These are phyloP conservation scores for Avena sativa DNA, from an alignment of 176 grass and related monocot species.

Conservation along the genomic window DNA sequence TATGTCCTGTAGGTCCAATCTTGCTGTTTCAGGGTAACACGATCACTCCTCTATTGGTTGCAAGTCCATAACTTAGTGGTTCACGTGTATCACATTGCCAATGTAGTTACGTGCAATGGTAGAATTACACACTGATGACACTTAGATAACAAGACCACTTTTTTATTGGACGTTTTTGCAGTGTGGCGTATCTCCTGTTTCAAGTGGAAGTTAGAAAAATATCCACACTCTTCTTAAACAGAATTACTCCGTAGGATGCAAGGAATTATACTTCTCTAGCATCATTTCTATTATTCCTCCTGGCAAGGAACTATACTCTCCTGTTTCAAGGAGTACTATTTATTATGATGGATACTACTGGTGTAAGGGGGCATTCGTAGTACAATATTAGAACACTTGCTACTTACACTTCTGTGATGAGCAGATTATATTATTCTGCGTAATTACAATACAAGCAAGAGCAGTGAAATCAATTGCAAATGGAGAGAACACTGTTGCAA, in stretches of 20 bases:
- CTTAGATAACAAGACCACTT: neutral
- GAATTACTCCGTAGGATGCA: neutral
- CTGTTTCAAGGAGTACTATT: neutral
- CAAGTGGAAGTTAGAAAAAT: neutral
- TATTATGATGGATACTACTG: constrained; percentile 15
- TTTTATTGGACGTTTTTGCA: neutral
- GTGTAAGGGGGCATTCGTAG: constrained; percentile 16
- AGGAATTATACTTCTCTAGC: neutral
- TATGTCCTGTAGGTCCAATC: constrained; percentile 3
- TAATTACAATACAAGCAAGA: constrained; percentile 13
- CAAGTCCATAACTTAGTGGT: neutral
- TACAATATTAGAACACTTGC: neutral
- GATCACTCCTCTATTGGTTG: neutral
- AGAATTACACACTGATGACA: neutral
- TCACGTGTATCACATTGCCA: neutral
- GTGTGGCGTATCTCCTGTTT: neutral
- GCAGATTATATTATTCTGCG: neutral
- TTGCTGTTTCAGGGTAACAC: constrained; percentile 12
- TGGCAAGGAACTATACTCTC: no score
- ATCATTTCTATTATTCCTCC: constrained; percentile 1
- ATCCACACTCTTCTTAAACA: neutral
- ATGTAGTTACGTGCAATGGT: neutral
- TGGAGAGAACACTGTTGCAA: neutral
- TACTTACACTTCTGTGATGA: neutral
- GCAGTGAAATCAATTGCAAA: constrained; percentile 6